Evolutionary conservation across 345 rosid species (phyloP).

Genomic region (Rhizophora apiculata): DNA sequence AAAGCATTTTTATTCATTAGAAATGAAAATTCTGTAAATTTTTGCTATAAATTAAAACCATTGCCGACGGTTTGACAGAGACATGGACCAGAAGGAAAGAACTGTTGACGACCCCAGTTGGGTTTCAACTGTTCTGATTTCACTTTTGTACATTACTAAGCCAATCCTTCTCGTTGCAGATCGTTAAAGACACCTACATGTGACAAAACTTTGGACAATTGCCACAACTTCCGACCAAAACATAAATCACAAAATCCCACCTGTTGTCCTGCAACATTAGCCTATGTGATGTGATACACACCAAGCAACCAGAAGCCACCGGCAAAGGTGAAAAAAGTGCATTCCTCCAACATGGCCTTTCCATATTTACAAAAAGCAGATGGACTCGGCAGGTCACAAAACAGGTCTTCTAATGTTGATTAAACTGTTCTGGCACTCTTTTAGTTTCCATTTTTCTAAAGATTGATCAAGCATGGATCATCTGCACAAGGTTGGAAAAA

Average conservation of each 20-base stretch:
- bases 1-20: too few relatives aligned
- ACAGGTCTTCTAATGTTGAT: background rate
- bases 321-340: background rate
- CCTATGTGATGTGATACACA: too few relatives aligned
- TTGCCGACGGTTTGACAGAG: too few relatives aligned
- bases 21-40: too few relatives aligned
- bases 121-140: background rate
- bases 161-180: too few relatives aligned
- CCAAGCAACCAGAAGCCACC: too few relatives aligned
- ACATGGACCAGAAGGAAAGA: background rate
- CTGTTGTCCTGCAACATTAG: too few relatives aligned
- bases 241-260: too few relatives aligned
- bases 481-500: conserved; percentile 28
- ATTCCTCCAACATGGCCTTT: conserved; percentile 7
- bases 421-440: conserved; percentile 3
- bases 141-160: background rate
- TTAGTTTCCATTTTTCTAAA: background rate
- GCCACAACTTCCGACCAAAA: too few relatives aligned
- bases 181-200: too few relatives aligned
- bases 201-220: too few relatives aligned
- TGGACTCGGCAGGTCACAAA: conserved; percentile 1
- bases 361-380: conserved; percentile 28
- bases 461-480: conserved; percentile 36
- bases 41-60: too few relatives aligned
- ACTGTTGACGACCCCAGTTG: background rate